Evolutionary conservation across 179 eudicot genomes (phyloP).

Genomic region (Silene vulgaris): DNA sequence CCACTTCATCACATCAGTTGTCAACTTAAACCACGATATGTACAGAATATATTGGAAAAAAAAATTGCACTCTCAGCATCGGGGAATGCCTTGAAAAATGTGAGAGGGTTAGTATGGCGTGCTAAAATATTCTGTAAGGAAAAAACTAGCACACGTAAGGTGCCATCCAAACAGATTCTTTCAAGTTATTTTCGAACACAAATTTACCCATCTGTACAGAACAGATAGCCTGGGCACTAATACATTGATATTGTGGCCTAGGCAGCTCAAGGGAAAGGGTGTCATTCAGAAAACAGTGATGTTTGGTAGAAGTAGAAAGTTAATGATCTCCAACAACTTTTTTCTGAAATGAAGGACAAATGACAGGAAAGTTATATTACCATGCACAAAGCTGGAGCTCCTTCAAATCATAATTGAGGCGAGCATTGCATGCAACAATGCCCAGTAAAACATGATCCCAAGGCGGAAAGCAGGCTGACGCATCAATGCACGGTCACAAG

Average conservation of each 20-base stretch:
- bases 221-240: too few species aligned
- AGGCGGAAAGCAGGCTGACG: conserved; percentile 94
- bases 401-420: conserved; percentile 65
- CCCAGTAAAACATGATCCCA: conserved; percentile 88
- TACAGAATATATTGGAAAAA: neutral
- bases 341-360: neutral
- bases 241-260: too few species aligned
- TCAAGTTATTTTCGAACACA: neutral
- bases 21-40: too few species aligned
- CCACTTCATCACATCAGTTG: too few species aligned
- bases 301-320: too few species aligned
- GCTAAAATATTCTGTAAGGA: neutral
- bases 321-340: neutral
- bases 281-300: too few species aligned
- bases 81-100: neutral
- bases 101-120: neutral
- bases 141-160: neutral
- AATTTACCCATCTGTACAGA: too few species aligned
- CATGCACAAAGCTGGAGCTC: conserved; percentile 21
- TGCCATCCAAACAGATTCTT: neutral
- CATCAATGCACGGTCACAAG: conserved; percentile 94
- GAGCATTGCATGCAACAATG: conserved; percentile 76
- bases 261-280: too few species aligned
- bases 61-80: neutral
- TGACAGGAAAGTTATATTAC: conserved; percentile 22